Conservation (phyloP, 1,284 basidiomycete genomes). For the Phellopilus nigrolimitatus region DNA sequence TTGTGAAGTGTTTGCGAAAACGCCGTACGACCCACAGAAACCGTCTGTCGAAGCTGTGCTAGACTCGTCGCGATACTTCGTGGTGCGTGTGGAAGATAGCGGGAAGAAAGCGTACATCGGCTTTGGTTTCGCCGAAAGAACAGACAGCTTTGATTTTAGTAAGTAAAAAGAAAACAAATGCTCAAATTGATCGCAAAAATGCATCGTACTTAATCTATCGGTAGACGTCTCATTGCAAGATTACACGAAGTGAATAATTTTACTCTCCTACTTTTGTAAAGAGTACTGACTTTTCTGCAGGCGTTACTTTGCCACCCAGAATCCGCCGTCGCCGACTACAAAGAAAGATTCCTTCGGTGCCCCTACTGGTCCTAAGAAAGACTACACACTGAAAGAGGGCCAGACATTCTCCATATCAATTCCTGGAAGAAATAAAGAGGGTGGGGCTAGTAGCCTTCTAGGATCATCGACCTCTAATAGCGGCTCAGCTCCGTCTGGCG, state of each 20-base stretch:
- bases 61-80: slow-evolving; percentile 95
- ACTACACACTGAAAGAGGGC: slow-evolving; percentile 94
- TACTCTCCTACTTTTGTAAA: background rate
- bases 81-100: slow-evolving; percentile 83
- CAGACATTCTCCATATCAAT: slow-evolving; percentile 93
- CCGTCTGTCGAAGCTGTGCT: slow-evolving; percentile 92
- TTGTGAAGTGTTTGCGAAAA: slow-evolving; percentile 78
- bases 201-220: slow-evolving; percentile 2
- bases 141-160: slow-evolving; percentile 95
- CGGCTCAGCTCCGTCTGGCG: slow-evolving; percentile 26
- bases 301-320: slow-evolving; percentile 55
- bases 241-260: slow-evolving; percentile 73
- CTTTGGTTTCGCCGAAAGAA: slow-evolving; percentile 88
- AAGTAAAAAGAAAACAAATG: slow-evolving; percentile 29
- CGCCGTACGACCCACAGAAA: slow-evolving; percentile 79
- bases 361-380: slow-evolving; percentile 82
- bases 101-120: slow-evolving; percentile 90
- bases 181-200: slow-evolving; percentile 10
- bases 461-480: slow-evolving; percentile 25
- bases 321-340: slow-evolving; percentile 43
- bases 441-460: slow-evolving; percentile 32
- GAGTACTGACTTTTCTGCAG: slow-evolving; percentile 32
- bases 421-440: slow-evolving; percentile 57
- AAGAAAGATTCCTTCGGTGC: slow-evolving; percentile 49
- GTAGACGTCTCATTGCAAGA: slow-evolving; percentile 92